Percentiles rank a stretch among this genome's conserved stretches.
Conservation (phyloP, 345 rosid species). For the Draba incana region DNA sequence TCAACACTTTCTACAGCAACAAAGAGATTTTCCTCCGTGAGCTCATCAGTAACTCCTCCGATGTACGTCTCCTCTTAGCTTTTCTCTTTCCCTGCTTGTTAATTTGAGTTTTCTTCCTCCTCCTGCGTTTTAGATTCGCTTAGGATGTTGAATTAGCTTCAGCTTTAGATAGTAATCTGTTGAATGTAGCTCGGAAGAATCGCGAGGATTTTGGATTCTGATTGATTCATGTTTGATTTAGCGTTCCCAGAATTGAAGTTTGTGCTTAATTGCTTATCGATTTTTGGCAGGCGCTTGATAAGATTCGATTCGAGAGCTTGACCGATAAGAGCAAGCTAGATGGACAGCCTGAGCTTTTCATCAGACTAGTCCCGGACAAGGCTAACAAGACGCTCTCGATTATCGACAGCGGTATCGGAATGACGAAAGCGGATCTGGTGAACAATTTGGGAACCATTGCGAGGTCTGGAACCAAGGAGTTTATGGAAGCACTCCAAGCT, state of each 20-base stretch:
- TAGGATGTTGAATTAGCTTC: background rate
- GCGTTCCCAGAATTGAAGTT: too few relatives aligned
- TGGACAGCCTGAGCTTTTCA: slow-evolving; percentile 81
- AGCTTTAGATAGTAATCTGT: background rate
- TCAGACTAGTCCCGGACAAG: slow-evolving; percentile 74
- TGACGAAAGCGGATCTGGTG: slow-evolving; percentile 94
- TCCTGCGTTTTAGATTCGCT: background rate
- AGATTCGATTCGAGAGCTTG: slow-evolving; percentile 74
- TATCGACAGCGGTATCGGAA: slow-evolving; percentile 79
- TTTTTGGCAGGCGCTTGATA: slow-evolving; percentile 67
- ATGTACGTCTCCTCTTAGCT: slow-evolving; percentile 20
- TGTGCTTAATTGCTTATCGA: background rate
- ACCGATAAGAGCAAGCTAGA: slow-evolving; percentile 91
- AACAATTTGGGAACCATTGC: slow-evolving; percentile 93
- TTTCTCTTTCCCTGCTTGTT: background rate
- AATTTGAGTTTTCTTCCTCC: background rate
- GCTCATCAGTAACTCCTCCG: slow-evolving; percentile 46
- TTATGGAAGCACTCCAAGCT: slow-evolving; percentile 90
- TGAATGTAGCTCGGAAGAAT: too few relatives aligned
- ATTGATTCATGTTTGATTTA: too few relatives aligned
- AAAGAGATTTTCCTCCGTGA: slow-evolving; percentile 65
- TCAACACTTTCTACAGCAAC: slow-evolving; percentile 94
- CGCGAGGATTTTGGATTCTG: too few relatives aligned
- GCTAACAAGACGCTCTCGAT: slow-evolving; percentile 71
- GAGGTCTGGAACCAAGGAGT: slow-evolving; percentile 90